These are phyloP conservation scores for Barbatosphaeria neglecta DNA, from an alignment of 495 filamentous ascomycete species.

Conservation along the genomic window DNA sequence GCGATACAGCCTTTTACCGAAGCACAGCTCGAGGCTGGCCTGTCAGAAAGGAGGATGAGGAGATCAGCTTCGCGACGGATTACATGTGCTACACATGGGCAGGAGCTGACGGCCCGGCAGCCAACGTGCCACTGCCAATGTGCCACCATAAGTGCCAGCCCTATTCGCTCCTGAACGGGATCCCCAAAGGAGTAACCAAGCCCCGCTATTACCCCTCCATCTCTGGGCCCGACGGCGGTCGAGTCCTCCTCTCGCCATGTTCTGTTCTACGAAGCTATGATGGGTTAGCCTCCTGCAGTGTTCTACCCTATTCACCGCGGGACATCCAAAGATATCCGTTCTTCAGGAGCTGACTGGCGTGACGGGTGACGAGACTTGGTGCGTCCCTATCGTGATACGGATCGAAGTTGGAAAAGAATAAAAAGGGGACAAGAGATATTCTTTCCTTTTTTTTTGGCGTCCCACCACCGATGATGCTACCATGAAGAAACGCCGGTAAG, in stretches of 20 bases:
- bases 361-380: no score
- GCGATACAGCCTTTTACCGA: no score
- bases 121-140: neutral
- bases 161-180: neutral
- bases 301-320: neutral
- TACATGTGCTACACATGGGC: neutral
- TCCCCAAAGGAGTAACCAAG: neutral
- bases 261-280: no score
- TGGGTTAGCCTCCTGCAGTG: no score
- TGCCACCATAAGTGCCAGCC: neutral
- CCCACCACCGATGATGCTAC: neutral
- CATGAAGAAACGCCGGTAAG: neutral
- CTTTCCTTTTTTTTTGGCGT: neutral
- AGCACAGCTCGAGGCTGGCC: no score
- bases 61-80: neutral
- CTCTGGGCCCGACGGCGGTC: neutral
- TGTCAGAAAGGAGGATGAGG: neutral
- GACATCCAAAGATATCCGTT: neutral
- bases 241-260: neutral
- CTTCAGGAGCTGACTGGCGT: neutral
- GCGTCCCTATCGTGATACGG: no score
- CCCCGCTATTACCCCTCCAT: neutral
- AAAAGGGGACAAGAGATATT: neutral
- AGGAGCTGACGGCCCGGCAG: neutral
- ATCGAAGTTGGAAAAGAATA: no score